Percentiles rank a stretch among this genome's conserved stretches.
Evolutionary conservation across 371 early-diverging fungal genomes (phyloP).

Genomic region (Apophysomyces sp.): DNA sequence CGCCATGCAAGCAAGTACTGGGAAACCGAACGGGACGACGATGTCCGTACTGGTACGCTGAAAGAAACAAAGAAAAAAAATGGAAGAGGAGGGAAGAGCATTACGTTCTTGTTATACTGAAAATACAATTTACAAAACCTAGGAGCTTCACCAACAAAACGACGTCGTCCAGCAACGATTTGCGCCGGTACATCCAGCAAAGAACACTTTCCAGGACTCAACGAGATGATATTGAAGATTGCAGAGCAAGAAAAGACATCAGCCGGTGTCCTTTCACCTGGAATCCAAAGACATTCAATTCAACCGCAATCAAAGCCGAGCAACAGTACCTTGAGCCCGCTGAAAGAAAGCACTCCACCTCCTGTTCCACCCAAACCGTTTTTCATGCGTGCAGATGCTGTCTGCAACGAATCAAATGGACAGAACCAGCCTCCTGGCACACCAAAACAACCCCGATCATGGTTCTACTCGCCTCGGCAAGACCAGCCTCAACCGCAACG

Average conservation of each 20-base stretch:
- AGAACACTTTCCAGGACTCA: slow-evolving; percentile 34
- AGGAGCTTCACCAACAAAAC: slow-evolving; percentile 29
- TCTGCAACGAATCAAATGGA: slow-evolving; percentile 11
- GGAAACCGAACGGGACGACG: slow-evolving; percentile 44
- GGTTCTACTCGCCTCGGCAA: slow-evolving; percentile 2
- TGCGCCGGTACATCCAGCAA: slow-evolving; percentile 36
- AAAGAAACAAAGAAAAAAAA: neutral
- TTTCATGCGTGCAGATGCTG: slow-evolving; percentile 32
- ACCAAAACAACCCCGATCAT: slow-evolving; percentile 6
- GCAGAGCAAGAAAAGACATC: slow-evolving; percentile 23
- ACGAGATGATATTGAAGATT: slow-evolving; percentile 39
- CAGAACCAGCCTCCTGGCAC: slow-evolving; percentile 8
- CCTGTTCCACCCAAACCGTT: slow-evolving; percentile 47
- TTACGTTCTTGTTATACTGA: neutral
- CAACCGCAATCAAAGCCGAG: slow-evolving; percentile 7
- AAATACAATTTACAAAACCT: neutral
- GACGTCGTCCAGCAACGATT: slow-evolving; percentile 46
- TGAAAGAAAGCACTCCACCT: slow-evolving; percentile 22
- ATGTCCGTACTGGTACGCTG: slow-evolving; percentile 28
- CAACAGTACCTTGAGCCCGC: neutral
- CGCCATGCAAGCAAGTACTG: slow-evolving; percentile 46
- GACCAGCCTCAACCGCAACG: neutral
- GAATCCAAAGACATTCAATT: slow-evolving; percentile 16
- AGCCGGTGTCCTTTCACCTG: slow-evolving; percentile 7
- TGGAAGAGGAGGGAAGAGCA: too few species aligned